These are phyloP conservation scores for Articulospora tetracladia DNA, from an alignment of 495 filamentous ascomycete genomes.

Conservation along the genomic window DNA sequence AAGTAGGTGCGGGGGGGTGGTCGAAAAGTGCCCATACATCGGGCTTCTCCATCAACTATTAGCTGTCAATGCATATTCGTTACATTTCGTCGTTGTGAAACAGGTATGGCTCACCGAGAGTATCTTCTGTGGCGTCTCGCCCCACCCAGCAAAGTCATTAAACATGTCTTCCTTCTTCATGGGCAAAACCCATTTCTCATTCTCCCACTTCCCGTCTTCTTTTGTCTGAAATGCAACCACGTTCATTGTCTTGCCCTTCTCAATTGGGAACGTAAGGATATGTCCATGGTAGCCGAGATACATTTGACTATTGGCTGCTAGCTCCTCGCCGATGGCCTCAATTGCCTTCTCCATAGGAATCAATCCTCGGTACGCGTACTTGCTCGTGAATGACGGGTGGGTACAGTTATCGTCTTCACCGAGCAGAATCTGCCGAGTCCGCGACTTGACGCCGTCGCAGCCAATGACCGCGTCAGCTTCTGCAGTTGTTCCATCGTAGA, in stretches of 20 bases:
- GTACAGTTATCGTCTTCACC: conserved; percentile 29
- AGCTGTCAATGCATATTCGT: background rate
- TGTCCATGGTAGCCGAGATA: conserved; percentile 57
- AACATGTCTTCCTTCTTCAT: conserved; percentile 53
- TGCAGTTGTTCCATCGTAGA: conserved; percentile 50
- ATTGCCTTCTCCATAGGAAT: conserved; percentile 55
- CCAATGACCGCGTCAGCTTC: conserved; percentile 53
- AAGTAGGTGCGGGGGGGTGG: conserved; percentile 51
- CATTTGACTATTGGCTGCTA: conserved; percentile 46
- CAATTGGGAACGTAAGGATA: conserved; percentile 63
- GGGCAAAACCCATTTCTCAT: conserved; percentile 54
- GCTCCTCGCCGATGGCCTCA: conserved; percentile 45
- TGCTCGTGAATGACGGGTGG: conserved; percentile 44
- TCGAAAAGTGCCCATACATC: conserved; percentile 64
- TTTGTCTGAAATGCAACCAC: conserved; percentile 43
- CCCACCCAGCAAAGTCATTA: conserved; percentile 51
- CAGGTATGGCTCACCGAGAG: conserved; percentile 33
- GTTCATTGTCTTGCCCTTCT: conserved; percentile 60
- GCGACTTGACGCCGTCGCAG: conserved; percentile 57
- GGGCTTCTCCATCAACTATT: conserved; percentile 39
- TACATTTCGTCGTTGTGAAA: background rate
- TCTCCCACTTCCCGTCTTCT: conserved; percentile 33
- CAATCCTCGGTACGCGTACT: conserved; percentile 50
- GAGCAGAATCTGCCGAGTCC: conserved; percentile 41
- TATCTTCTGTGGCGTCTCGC: conserved; percentile 40